These are phyloP conservation scores for Lunasporangiospora selenospora DNA, from an alignment of 192 early-diverging fungal genomes.

Conservation along the genomic window DNA sequence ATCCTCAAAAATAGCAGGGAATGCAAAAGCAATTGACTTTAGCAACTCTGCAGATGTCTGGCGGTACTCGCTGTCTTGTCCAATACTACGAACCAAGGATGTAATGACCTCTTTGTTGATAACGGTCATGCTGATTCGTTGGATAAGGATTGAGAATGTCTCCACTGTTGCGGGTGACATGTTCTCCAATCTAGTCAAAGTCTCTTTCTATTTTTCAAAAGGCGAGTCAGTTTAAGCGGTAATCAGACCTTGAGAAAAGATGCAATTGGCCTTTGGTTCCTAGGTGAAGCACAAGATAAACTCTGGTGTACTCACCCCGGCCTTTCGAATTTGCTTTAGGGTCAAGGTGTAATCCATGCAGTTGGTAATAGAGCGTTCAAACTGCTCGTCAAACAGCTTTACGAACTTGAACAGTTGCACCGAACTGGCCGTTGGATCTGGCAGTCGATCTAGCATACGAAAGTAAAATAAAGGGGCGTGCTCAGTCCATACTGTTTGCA, in stretches of 20 bases:
- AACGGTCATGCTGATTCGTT: constrained; percentile 75
- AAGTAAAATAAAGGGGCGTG: too few species aligned
- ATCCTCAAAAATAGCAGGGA: constrained; percentile 66
- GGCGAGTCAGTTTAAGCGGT: neutral
- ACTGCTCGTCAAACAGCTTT: constrained; percentile 65
- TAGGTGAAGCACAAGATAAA: too few species aligned
- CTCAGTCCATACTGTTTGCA: too few species aligned
- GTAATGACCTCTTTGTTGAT: constrained; percentile 74
- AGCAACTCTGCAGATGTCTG: constrained; percentile 29
- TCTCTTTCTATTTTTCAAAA: constrained; percentile 53
- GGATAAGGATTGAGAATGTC: constrained; percentile 75
- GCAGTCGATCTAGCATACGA: constrained; percentile 56
- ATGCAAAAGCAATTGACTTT: constrained; percentile 36
- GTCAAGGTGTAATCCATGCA: constrained; percentile 75
- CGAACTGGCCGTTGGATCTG: constrained; percentile 70
- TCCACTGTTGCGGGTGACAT: constrained; percentile 68
- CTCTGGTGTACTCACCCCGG: constrained; percentile 63
- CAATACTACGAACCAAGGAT: constrained; percentile 61
- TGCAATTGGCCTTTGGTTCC: neutral
- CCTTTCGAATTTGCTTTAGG: constrained; percentile 74
- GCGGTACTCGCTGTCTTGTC: constrained; percentile 11
- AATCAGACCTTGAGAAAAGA: neutral
- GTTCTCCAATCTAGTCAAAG: constrained; percentile 69
- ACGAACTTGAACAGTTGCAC: constrained; percentile 75
- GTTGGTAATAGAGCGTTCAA: constrained; percentile 72